Percentiles rank a stretch among this genome's conserved stretches.
phyloP scores from a whole-genome alignment of 2,329 filamentous ascomycete species.

The Talaromyces rugulosus region DNA sequence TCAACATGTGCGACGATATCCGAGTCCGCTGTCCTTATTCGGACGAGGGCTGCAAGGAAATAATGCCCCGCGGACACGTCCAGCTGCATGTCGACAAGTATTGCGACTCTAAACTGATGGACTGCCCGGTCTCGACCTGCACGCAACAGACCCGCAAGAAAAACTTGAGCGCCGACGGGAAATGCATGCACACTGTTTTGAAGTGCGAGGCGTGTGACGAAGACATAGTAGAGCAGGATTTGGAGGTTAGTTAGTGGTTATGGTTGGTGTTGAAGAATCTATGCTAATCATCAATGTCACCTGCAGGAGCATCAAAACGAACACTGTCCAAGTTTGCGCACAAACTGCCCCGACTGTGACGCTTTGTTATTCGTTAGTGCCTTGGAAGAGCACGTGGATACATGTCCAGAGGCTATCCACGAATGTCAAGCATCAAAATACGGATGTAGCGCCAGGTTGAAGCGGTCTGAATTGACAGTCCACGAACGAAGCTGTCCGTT shows the following conservation, averaged over 20 bases:
- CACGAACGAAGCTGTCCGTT: slow-evolving; percentile 50
- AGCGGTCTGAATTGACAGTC: slow-evolving; percentile 33
- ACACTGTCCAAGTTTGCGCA: slow-evolving; percentile 33
- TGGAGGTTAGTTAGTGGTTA: slow-evolving; percentile 40
- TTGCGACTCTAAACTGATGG: slow-evolving; percentile 52
- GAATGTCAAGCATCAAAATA: slow-evolving; percentile 38
- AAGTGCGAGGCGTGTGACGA: slow-evolving; percentile 52
- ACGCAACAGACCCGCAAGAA: slow-evolving; percentile 51
- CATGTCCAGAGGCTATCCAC: slow-evolving; percentile 33
- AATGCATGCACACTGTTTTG: slow-evolving; percentile 52
- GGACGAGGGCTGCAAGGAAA: slow-evolving; percentile 51
- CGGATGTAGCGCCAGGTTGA: slow-evolving; percentile 39
- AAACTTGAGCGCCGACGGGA: slow-evolving; percentile 44
- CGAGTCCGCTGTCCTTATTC: slow-evolving; percentile 56
- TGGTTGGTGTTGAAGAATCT: neutral
- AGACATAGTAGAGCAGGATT: slow-evolving; percentile 51
- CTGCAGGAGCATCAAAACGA: slow-evolving; percentile 33
- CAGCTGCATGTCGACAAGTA: slow-evolving; percentile 59
- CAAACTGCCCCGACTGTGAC: slow-evolving; percentile 35
- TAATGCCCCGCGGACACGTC: slow-evolving; percentile 53
- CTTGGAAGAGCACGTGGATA: slow-evolving; percentile 32
- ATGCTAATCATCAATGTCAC: slow-evolving; percentile 5
- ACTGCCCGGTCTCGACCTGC: slow-evolving; percentile 50
- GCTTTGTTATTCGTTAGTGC: slow-evolving; percentile 28
- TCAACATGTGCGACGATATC: slow-evolving; percentile 60